These are phyloP conservation scores for Paspalum notatum DNA, from an alignment of 176 grass and related monocot genomes.

Conservation along the genomic window DNA sequence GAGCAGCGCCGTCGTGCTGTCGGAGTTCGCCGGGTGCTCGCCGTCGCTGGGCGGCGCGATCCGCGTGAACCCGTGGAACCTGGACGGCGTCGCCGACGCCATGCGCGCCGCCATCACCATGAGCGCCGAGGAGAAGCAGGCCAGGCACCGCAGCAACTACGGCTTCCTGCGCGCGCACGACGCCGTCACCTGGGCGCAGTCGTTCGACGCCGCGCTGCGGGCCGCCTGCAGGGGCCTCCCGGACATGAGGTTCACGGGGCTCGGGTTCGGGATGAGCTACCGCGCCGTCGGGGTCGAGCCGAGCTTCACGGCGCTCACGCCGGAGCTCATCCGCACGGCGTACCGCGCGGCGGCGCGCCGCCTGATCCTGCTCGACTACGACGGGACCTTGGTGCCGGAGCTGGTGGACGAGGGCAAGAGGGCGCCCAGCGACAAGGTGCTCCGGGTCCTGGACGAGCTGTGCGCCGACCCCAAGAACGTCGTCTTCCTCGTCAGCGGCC, in stretches of 20 bases:
- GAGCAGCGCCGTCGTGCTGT: slow-evolving; percentile 45
- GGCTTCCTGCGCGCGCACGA: slow-evolving; percentile 44
- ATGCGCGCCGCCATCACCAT: slow-evolving; percentile 50
- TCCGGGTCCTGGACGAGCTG: slow-evolving; percentile 6
- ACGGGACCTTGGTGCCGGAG: slow-evolving; percentile 43
- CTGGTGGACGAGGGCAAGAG: not conserved
- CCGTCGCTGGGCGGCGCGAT: slow-evolving; percentile 52
- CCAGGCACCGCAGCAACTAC: slow-evolving; percentile 47
- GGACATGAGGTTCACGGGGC: not conserved
- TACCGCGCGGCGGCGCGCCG: slow-evolving; percentile 30
- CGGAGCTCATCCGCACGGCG: slow-evolving; percentile 14
- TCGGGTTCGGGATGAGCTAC: slow-evolving; percentile 48
- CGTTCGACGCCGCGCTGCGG: slow-evolving; percentile 35
- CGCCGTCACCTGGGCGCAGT: slow-evolving; percentile 39
- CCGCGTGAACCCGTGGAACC: slow-evolving; percentile 48
- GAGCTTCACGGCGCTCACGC: slow-evolving; percentile 8
- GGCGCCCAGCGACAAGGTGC: not conserved
- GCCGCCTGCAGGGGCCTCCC: slow-evolving; percentile 27
- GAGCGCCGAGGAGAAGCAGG: slow-evolving; percentile 33
- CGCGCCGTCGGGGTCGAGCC: slow-evolving; percentile 28
- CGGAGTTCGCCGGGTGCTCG: slow-evolving; percentile 49
- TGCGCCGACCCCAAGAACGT: slow-evolving; percentile 41
- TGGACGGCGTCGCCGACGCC: slow-evolving; percentile 28
- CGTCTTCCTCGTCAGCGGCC: slow-evolving; percentile 55
- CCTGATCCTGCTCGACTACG: slow-evolving; percentile 51